Evolutionary conservation across 176 grass and related monocot species (phyloP).

Genomic region (Zoysia pacifica): DNA sequence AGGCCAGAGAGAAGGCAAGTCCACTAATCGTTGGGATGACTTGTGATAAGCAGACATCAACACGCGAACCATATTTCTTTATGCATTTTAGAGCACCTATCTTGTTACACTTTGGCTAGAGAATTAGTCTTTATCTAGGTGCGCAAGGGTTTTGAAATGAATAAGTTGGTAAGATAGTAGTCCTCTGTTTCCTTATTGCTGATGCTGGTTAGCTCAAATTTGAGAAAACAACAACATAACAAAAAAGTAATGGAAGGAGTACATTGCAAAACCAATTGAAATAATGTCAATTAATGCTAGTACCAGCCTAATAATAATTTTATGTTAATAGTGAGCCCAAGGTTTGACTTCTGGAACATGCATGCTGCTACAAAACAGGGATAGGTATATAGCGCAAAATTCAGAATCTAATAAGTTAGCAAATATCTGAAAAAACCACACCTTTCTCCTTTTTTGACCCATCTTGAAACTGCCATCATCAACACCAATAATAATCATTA

Average conservation of each 20-base stretch:
- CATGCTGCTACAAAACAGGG: constrained; percentile 22
- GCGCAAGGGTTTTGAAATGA: background rate
- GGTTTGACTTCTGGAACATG: constrained; percentile 20
- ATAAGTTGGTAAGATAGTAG: background rate
- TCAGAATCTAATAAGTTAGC: constrained; percentile 26
- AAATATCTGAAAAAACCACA: constrained; percentile 37
- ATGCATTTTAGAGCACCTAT: background rate
- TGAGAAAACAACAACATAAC: too few species aligned
- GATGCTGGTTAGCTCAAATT: too few species aligned
- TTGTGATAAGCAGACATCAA: background rate
- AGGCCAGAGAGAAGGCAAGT: background rate
- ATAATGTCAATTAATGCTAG: background rate
- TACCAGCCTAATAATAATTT: background rate
- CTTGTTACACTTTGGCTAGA: constrained; percentile 15
- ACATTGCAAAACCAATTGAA: background rate
- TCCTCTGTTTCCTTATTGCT: too few species aligned
- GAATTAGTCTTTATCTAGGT: constrained; percentile 9
- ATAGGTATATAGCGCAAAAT: background rate
- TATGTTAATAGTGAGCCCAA: background rate
- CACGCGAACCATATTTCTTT: background rate
- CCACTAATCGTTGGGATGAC: background rate
- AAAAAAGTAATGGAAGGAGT: too few species aligned
- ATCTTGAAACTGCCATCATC: constrained; percentile 66
- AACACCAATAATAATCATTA: constrained; percentile 63
- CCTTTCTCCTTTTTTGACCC: constrained; percentile 80